These are phyloP conservation scores for Endotrypanum monterogeii DNA, from an alignment of 208 protist genomes.

Conservation along the genomic window DNA sequence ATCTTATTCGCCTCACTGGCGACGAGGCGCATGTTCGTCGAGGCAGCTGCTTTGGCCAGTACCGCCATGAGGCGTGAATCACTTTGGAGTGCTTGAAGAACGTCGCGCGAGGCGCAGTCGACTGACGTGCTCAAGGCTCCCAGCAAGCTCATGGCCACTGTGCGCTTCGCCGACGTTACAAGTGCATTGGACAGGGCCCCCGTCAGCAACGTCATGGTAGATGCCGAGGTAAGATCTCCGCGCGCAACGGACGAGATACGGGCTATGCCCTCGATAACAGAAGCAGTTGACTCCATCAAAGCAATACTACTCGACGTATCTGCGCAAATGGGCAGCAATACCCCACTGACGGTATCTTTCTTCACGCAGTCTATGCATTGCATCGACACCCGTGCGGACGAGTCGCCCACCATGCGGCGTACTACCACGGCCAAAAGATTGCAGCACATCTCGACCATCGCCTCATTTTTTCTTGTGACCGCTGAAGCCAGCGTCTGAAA, in stretches of 20 bases:
- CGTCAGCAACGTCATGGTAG: slow-evolving; percentile 25
- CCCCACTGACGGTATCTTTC: slow-evolving; percentile 33
- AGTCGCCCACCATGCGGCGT: slow-evolving; percentile 32
- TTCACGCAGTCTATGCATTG: slow-evolving; percentile 44
- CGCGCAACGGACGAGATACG: slow-evolving; percentile 43
- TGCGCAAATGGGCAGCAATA: slow-evolving; percentile 62
- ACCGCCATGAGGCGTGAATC: slow-evolving; percentile 22
- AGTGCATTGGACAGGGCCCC: slow-evolving; percentile 37
- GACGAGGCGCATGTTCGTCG: slow-evolving; percentile 24
- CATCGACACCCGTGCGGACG: slow-evolving; percentile 33
- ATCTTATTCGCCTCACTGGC: slow-evolving; percentile 36
- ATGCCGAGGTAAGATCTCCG: slow-evolving; percentile 40
- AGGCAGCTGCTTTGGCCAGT: slow-evolving; percentile 14
- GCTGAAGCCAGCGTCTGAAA: slow-evolving; percentile 44
- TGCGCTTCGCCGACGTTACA: slow-evolving; percentile 26
- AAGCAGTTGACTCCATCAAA: slow-evolving; percentile 47
- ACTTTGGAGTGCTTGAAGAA: slow-evolving; percentile 5
- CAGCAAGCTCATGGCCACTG: slow-evolving; percentile 46
- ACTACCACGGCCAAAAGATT: slow-evolving; percentile 45
- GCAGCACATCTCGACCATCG: slow-evolving; percentile 42
- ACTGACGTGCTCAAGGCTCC: slow-evolving; percentile 44
- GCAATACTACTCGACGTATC: slow-evolving; percentile 25
- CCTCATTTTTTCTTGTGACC: slow-evolving; percentile 35
- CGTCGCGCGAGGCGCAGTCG: slow-evolving; percentile 25
- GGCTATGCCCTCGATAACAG: slow-evolving; percentile 50